Base-by-base conservation (phyloP, 192 early-diverging fungal genomes). In the Coemansia sp. region DNA sequence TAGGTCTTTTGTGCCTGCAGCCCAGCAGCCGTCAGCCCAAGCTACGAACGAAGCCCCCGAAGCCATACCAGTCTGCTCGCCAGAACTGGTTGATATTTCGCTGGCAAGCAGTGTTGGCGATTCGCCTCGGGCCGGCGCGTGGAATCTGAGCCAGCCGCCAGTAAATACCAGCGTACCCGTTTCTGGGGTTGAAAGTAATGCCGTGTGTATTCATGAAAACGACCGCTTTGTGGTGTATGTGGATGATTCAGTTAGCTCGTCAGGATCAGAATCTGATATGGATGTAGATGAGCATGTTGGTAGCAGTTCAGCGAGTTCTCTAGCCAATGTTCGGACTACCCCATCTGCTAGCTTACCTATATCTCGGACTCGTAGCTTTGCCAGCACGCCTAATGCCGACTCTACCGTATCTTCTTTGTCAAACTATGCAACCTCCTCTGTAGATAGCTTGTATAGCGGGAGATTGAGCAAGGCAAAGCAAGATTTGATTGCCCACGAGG, bases 171-270 rank as follows among this genome's bases (percentile, higher is more conserved):
- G 23, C 23, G 23, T 26, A 26, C 1, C 23, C 23, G 4, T 26
- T 26, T 4, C 23, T 26, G 2, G 23, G 4, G 23, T 26, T 26
- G 4, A 26, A 26, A 26, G 23, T 4, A 51, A 48, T 35, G 35
- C 54, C 3, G 15, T 66, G 13, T 72, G 63, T 26, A 13, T 11
- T 11, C 56, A 42, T 26, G 63, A 66, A 16, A 31, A 21, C 11
- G 70, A 39, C 18, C 59, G 45, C 6, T 51, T 72, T 13, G 59
- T 72, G 16, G 70, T 66, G 59, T 66, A 39, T 45, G 26, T 72
- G 19, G 48, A 53, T 7, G 38, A 55, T 12, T 57, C 54, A 50
- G 37, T 54, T 18, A 39, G 42, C 9, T 28, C 30, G 8, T 38
- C 51, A 3, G 63, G 38, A 12, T 54, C 49, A 2, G 58, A 57